phyloP scores from a whole-genome alignment of 257 asterid species.

The Solanum chaucha region DNA sequence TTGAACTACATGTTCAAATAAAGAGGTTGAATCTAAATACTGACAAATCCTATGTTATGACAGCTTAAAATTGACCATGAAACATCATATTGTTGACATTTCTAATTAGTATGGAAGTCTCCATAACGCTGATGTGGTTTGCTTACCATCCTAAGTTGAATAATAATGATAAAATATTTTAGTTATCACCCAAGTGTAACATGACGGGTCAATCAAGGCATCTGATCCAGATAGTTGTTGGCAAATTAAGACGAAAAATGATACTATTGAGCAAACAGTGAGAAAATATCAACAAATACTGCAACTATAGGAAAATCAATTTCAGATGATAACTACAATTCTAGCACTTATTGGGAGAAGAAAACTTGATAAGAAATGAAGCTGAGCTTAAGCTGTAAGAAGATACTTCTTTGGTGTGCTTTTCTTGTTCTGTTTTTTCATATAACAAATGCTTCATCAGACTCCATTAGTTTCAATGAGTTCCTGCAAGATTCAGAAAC shows the following conservation, averaged over 20 bases:
- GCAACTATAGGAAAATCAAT: not conserved
- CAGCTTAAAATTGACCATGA: not conserved
- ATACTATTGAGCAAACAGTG: not conserved
- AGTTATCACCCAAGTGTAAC: not conserved
- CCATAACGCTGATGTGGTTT: not conserved
- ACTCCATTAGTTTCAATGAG: not conserved
- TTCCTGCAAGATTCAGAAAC: constrained; percentile 11
- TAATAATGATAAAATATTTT: not conserved
- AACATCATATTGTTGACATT: not conserved
- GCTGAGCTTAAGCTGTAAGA: not conserved
- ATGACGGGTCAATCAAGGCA: not conserved
- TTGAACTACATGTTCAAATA: not conserved
- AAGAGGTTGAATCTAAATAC: not conserved
- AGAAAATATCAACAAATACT: not conserved
- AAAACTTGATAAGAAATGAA: not conserved
- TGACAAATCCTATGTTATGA: not conserved
- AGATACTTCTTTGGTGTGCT: not conserved
- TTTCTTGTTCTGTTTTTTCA: not conserved
- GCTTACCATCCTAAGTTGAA: not conserved
- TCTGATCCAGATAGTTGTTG: not conserved
- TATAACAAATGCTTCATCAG: not conserved
- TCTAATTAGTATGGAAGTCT: not conserved
- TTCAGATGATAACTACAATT: not conserved
- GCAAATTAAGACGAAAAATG: not conserved
- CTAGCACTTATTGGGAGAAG: not conserved